These are phyloP conservation scores for Starmera caribaea DNA, from an alignment of 805 yeast species.

Conservation along the genomic window DNA sequence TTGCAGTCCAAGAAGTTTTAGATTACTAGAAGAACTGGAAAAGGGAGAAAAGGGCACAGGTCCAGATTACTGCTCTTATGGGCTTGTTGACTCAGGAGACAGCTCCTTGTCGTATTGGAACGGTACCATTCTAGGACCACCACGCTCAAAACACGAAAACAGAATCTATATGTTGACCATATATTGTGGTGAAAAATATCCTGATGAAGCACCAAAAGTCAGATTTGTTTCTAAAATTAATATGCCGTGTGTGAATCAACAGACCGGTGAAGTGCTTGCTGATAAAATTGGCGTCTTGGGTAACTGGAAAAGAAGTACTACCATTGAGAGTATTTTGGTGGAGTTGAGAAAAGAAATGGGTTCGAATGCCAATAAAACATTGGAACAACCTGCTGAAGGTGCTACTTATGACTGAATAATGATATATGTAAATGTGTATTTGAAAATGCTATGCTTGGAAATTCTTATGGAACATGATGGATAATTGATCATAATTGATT, in stretches of 20 bases:
- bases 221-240: constrained; percentile 77
- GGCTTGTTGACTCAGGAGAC: constrained; percentile 83
- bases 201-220: constrained; percentile 82
- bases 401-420: constrained; percentile 33
- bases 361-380: constrained; percentile 65
- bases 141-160: constrained; percentile 84
- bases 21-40: constrained; percentile 90
- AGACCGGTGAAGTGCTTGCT: constrained; percentile 45
- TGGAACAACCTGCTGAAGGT: constrained; percentile 91
- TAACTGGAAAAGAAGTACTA: constrained; percentile 83
- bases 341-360: constrained; percentile 93
- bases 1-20: constrained; percentile 80
- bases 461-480: not conserved
- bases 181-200: constrained; percentile 77
- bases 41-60: constrained; percentile 98
- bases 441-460: not conserved
- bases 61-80: constrained; percentile 94
- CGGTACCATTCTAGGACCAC: constrained; percentile 97
- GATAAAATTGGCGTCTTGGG: constrained; percentile 56
- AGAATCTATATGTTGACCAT: constrained; percentile 80
- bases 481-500: not conserved
- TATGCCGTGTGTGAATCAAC: constrained; percentile 77
- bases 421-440: not conserved
- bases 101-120: constrained; percentile 94
- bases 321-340: constrained; percentile 86